A percentile compares a stretch with the other conserved stretches of the same genome.
These are phyloP conservation scores for Fusarium guadeloupense DNA, from an alignment of 2,329 filamentous ascomycete species.

Conservation along the genomic window DNA sequence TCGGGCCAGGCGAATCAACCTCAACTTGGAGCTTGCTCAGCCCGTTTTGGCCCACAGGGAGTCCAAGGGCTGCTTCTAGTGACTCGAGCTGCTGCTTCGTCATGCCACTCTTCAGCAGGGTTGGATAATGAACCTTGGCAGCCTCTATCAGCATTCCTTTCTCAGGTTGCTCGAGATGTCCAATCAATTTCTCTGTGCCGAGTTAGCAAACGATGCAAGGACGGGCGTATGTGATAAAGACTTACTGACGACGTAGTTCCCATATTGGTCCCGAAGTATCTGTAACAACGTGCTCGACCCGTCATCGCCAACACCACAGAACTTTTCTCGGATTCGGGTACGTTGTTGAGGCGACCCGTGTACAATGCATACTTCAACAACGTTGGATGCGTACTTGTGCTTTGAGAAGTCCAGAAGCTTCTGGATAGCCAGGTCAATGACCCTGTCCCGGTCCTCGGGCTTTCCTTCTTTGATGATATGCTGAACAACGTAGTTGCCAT, in stretches of 20 bases:
- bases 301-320: constrained; percentile 68
- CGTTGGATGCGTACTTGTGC: constrained; percentile 97
- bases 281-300: constrained; percentile 75
- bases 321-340: constrained; percentile 70
- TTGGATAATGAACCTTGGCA: constrained; percentile 69
- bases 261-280: constrained; percentile 90
- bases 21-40: constrained; percentile 53
- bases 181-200: constrained; percentile 78
- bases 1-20: constrained; percentile 65
- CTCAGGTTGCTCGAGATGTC: constrained; percentile 67
- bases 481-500: constrained; percentile 96
- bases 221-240: constrained; percentile 44
- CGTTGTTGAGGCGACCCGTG: constrained; percentile 75
- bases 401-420: constrained; percentile 82
- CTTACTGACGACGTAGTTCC: constrained; percentile 97
- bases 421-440: constrained; percentile 77
- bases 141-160: constrained; percentile 68
- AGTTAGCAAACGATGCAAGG: constrained; percentile 19
- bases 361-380: constrained; percentile 91
- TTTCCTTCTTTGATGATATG: constrained; percentile 86
- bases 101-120: constrained; percentile 70
- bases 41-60: constrained; percentile 30
- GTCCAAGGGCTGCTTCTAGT: not conserved
- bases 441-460: constrained; percentile 73
- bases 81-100: constrained; percentile 63